These are phyloP conservation scores for Microsporum ferrugineum DNA, from an alignment of 2,329 filamentous ascomycete genomes.

Conservation along the genomic window DNA sequence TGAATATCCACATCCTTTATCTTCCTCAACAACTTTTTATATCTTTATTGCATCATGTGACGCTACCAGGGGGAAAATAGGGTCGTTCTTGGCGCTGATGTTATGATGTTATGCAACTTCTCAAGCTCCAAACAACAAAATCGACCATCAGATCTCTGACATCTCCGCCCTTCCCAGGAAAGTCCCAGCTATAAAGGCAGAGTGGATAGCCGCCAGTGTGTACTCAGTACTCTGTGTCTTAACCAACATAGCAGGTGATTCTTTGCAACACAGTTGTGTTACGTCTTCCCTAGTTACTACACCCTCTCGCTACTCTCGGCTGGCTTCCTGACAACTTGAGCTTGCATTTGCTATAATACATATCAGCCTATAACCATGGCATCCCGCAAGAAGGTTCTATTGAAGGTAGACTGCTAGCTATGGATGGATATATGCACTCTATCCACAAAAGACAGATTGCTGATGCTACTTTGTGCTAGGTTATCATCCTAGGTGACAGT, in stretches of 20 bases:
- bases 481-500: conserved; percentile 97
- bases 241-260: not conserved
- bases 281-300: not conserved
- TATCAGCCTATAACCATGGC: conserved; percentile 44
- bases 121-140: not conserved
- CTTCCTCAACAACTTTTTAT: too few relatives aligned
- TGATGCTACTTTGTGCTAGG: conserved; percentile 42
- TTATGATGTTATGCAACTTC: conserved; percentile 2
- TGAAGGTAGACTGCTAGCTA: conserved; percentile 53
- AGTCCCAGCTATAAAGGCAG: not conserved
- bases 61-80: not conserved
- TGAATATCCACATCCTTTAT: too few relatives aligned
- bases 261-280: not conserved
- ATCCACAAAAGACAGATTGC: not conserved
- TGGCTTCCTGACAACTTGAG: not conserved
- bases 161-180: not conserved
- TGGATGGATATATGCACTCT: not conserved
- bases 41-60: not conserved
- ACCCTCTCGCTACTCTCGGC: not conserved
- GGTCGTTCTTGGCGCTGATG: not conserved
- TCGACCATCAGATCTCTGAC: not conserved
- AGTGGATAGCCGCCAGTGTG: not conserved
- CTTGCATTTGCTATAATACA: not conserved
- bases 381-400: conserved; percentile 77
- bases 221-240: not conserved